Evolutionary conservation across 768 basidiomycete genomes (phyloP), one percentile per base, ranked within the genome.

Genomic region (Xerocomus spinulosus): DNA sequence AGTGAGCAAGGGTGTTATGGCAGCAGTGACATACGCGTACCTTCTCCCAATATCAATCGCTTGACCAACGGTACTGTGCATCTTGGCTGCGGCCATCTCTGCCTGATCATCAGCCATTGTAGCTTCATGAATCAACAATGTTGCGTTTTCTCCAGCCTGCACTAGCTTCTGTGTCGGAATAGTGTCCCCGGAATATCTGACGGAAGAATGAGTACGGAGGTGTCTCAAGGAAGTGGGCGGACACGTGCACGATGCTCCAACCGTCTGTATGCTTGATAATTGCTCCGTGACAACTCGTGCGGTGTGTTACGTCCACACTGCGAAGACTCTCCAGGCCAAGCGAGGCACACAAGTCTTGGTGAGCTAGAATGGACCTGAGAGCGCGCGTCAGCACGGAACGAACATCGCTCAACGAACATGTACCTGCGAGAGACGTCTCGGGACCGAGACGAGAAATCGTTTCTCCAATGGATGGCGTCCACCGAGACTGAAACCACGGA

Each of bases 111-210:
- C 87, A 2, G 82, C 87, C 78, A 97, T 84, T 3, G 92, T 92
- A 0, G 94, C 90, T 64, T 98, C 95, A 58, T 98, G 95, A 26
- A 98, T 92, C 34, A 98, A 73, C 2, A 98, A 69, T 0, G 92
- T 92, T 0, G 87, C 85, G 45, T 70, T 66, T 50, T 72, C 58
- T 0, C 88, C 94, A 0, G 80, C 82, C 36, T 72, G 62, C 20
- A 85, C 79, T 4, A 98, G 72, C 23, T 72, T 73, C 10, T 83
- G 70, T 9, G 83, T 79, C 0, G 95, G 93, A 61, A 78, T 74
- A 1, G 94, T 97, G 63, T 98, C 95, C 5, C 85, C 94, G 4
- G 95, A 97, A 61, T 88, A 98, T 18, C 93, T 95, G 53, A 29
- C 32, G 7, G 35, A 15, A 52, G 5, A 25, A 23, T 52, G 42